Percentiles rank a stretch among this genome's conserved stretches.
Evolutionary conservation across 192 early-diverging fungal genomes (phyloP).

Genomic region (Geranomyces variabilis): DNA sequence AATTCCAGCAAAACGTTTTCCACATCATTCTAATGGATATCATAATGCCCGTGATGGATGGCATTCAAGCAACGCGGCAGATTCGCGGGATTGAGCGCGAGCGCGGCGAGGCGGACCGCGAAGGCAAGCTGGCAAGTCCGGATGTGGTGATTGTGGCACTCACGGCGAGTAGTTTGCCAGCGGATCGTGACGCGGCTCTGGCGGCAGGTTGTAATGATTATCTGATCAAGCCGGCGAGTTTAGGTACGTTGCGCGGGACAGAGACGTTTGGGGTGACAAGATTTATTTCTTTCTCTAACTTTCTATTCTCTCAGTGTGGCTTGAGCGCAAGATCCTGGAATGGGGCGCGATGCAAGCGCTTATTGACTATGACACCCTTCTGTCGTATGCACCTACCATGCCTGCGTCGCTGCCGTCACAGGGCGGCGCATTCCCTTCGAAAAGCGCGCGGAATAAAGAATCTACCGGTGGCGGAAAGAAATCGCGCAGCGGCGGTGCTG

Average conservation of each 20-base stretch:
- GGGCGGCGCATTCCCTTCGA: background rate
- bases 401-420: background rate
- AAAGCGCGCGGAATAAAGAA: background rate
- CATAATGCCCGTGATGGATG: constrained; percentile 43
- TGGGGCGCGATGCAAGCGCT: constrained; percentile 94
- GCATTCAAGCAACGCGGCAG: constrained; percentile 29
- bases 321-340: constrained; percentile 84
- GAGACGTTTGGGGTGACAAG: background rate
- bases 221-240: constrained; percentile 82
- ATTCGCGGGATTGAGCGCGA: constrained; percentile 51
- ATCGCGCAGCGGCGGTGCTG: too few species aligned
- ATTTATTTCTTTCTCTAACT: background rate
- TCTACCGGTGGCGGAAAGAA: too few species aligned
- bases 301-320: constrained; percentile 55
- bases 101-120: background rate
- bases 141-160: constrained; percentile 85
- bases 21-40: constrained; percentile 36
- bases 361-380: constrained; percentile 75
- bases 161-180: constrained; percentile 75
- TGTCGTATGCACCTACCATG: constrained; percentile 6
- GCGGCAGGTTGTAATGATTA: constrained; percentile 90
- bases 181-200: constrained; percentile 73
- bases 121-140: background rate
- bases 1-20: constrained; percentile 57
- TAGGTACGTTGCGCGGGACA: constrained; percentile 53